phyloP scores from a whole-genome alignment of 2,329 filamentous ascomycete species.

The Fusarium bactridioides region DNA sequence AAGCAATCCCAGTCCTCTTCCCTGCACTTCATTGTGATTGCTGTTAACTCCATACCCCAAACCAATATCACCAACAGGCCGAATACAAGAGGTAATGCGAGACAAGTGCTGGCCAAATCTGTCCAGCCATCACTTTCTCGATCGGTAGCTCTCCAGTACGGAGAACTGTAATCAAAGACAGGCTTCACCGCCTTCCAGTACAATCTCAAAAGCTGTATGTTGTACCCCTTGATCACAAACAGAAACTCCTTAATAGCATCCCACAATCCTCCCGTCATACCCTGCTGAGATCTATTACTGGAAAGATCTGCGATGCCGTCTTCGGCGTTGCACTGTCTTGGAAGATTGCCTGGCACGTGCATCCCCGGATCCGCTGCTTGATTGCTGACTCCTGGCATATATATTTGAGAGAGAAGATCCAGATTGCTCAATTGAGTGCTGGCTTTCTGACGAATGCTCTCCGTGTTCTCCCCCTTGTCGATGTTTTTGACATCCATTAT shows the following conservation, averaged over 20 bases:
- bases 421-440: background rate
- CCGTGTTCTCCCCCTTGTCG: background rate
- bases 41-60: slow-evolving; percentile 41
- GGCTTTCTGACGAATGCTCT: background rate
- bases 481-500: background rate
- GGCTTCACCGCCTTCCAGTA: slow-evolving; percentile 51
- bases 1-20: slow-evolving; percentile 21
- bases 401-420: background rate
- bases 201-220: slow-evolving; percentile 29
- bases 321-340: slow-evolving; percentile 34
- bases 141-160: slow-evolving; percentile 44
- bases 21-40: slow-evolving; percentile 27
- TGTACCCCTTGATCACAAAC: slow-evolving; percentile 1
- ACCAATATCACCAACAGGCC: slow-evolving; percentile 33
- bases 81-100: slow-evolving; percentile 42
- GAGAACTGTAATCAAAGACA: slow-evolving; percentile 50
- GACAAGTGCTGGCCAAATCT: slow-evolving; percentile 37
- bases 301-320: slow-evolving; percentile 45
- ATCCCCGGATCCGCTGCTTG: slow-evolving; percentile 11
- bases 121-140: slow-evolving; percentile 34
- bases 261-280: slow-evolving; percentile 11
- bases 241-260: slow-evolving; percentile 14
- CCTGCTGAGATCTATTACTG: slow-evolving; percentile 4
- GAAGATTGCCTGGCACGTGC: slow-evolving; percentile 43
- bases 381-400: background rate